Conservation (phyloP, 2,329 filamentous ascomycete species). For the Sporothrix brunneoviolacea region DNA sequence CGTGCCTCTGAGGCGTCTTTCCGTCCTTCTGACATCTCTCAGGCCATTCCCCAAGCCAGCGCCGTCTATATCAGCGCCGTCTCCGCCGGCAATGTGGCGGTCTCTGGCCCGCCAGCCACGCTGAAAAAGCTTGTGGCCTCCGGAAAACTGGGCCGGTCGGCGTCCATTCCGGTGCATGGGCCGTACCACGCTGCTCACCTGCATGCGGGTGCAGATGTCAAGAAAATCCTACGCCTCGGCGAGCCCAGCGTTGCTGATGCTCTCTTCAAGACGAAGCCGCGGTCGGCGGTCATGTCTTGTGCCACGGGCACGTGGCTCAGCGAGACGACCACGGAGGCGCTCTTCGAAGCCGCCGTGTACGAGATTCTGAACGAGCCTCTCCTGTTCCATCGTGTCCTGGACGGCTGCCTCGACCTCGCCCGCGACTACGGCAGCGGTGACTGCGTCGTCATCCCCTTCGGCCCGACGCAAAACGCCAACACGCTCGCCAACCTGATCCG, state of each 20-base stretch:
- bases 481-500: slow-evolving; percentile 39
- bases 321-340: slow-evolving; percentile 33
- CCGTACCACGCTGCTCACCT: slow-evolving; percentile 52
- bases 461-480: slow-evolving; percentile 42
- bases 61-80: slow-evolving; percentile 50
- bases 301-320: slow-evolving; percentile 38
- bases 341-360: slow-evolving; percentile 37
- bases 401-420: slow-evolving; percentile 39
- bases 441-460: slow-evolving; percentile 43
- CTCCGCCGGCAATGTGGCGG: slow-evolving; percentile 40
- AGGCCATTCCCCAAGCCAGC: slow-evolving; percentile 38
- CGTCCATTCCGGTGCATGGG: slow-evolving; percentile 47
- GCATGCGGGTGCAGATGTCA: slow-evolving; percentile 38
- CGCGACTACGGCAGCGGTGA: slow-evolving; percentile 32
- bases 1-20: too few relatives aligned
- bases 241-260: slow-evolving; percentile 32
- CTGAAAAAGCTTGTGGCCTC: slow-evolving; percentile 37
- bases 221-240: slow-evolving; percentile 38
- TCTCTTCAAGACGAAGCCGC: slow-evolving; percentile 37
- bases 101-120: slow-evolving; percentile 48
- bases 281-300: slow-evolving; percentile 45
- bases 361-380: slow-evolving; percentile 47
- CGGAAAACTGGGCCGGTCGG: slow-evolving; percentile 35
- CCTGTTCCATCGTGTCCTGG: slow-evolving; percentile 41
- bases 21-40: not conserved